Conservation (phyloP, 192 early-diverging fungal species). For the Mortierella antarctica region DNA sequence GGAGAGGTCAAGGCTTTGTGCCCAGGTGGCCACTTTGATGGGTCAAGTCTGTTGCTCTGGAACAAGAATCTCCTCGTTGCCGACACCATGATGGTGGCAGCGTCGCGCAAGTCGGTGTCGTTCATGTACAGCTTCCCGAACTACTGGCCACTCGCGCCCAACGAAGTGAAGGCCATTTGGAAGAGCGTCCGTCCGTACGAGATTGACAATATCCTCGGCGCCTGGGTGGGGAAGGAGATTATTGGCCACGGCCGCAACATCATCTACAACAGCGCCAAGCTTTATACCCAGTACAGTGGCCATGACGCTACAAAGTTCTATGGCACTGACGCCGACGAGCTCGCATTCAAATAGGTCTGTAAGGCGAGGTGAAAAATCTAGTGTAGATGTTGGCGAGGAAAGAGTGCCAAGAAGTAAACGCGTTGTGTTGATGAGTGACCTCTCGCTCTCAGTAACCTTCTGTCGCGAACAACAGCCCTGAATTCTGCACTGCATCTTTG, state of each 20-base stretch:
- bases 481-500: too few species aligned
- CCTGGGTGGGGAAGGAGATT: conserved; percentile 39
- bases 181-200: conserved; percentile 29
- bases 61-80: conserved; percentile 37
- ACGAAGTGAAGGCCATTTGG: conserved; percentile 24
- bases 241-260: conserved; percentile 23
- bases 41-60: conserved; percentile 36
- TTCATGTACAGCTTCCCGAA: conserved; percentile 55
- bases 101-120: conserved; percentile 38
- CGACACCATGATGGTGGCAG: conserved; percentile 50
- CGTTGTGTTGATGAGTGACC: too few species aligned
- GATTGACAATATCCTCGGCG: conserved; percentile 27
- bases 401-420: too few species aligned
- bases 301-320: conserved; percentile 28
- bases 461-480: too few species aligned
- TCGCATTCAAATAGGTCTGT: conserved; percentile 11
- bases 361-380: neutral
- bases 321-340: conserved; percentile 10
- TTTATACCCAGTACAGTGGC: conserved; percentile 24
- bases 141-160: conserved; percentile 31
- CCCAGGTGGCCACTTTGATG: conserved; percentile 50
- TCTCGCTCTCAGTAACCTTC: too few species aligned
- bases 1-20: conserved; percentile 37
- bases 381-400: too few species aligned
- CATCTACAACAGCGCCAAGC: conserved; percentile 18